Base-by-base conservation (phyloP, 768 basidiomycete genomes). In the Russula olivacea region DNA sequence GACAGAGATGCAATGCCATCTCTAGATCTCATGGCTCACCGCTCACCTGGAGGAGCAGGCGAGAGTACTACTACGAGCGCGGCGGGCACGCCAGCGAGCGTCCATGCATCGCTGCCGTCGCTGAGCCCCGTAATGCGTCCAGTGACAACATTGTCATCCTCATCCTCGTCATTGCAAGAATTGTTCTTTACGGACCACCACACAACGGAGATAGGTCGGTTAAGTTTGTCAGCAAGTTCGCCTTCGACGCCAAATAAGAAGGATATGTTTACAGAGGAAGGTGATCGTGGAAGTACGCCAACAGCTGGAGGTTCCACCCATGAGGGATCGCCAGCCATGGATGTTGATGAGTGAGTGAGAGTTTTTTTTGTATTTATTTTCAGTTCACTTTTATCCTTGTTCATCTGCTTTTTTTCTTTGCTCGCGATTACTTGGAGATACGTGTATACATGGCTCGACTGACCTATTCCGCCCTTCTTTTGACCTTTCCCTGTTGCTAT, bases 191-290 rank as follows among this genome's bases (percentile, higher is more conserved):
- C 65, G 23, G 65, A 65, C 21, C 58, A 65, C 25, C 55, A 62
- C 45, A 45, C 65, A 36, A 49, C 49, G 6, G 67, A 65, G 23
- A 50, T 68, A 23, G 56, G 65, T 41, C 49, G 51, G 41, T 61
- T 68, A 17, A 68, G 60, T 45, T 30, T 68, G 19, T 59, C 61
- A 2, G 51, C 28, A 45, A 59, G 54, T 55, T 38, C 58, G 17
- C 56, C 59, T 12, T 57, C 57, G 45, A 59, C 53, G 19, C 58
- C 63, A 21, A 63, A 66, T 36, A 68, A 68, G 61, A 68, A 68
- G 56, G 67, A 66, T 47, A 63, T 68, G 65, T 68, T 68, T 52
- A 66, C 65, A 11, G 67, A 68, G 40, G 67, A 58, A 36, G 65
- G 65, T 3, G 67, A 68, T 7, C 65, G 65, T 12, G 55, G 52